Percentiles rank a stretch among this genome's conserved stretches.
These are phyloP conservation scores for Amanita subjunquillea DNA, from an alignment of 768 basidiomycete species.

Conservation along the genomic window DNA sequence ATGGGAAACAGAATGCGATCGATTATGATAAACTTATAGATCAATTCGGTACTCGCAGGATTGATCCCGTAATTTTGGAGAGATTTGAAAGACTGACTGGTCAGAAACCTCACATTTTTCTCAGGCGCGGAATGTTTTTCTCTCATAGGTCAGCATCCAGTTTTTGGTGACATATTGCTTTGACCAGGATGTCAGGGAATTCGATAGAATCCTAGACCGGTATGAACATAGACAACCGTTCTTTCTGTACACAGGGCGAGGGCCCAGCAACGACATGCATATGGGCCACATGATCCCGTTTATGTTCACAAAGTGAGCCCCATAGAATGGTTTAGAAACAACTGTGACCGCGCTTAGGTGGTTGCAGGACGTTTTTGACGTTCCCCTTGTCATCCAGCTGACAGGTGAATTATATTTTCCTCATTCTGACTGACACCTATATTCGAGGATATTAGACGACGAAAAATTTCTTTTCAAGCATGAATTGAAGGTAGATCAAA, in stretches of 20 bases:
- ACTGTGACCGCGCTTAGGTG: conserved; percentile 42
- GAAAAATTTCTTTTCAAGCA: conserved; percentile 99
- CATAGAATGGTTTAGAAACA: neutral
- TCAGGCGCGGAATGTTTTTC: conserved; percentile 93
- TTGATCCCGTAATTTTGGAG: conserved; percentile 68
- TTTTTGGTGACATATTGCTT: neutral
- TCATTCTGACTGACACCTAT: neutral
- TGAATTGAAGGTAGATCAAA: conserved; percentile 84
- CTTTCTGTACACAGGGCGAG: conserved; percentile 95
- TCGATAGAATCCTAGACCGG: conserved; percentile 87
- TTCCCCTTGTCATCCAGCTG: conserved; percentile 90
- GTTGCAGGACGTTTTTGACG: conserved; percentile 93
- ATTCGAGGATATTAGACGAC: conserved; percentile 50
- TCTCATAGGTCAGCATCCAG: conserved; percentile 71
- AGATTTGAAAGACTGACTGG: conserved; percentile 92
- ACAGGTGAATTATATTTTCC: conserved; percentile 45
- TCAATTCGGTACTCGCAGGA: conserved; percentile 85
- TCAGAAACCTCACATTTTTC: conserved; percentile 73
- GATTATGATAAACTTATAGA: conserved; percentile 94
- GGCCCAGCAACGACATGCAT: conserved; percentile 96
- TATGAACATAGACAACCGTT: conserved; percentile 97
- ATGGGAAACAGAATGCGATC: conserved; percentile 88
- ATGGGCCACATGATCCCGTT: conserved; percentile 97
- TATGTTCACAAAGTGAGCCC: conserved; percentile 84
- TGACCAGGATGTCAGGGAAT: conserved; percentile 48